Percentiles rank a stretch among this genome's conserved stretches.
Evolutionary conservation across 1,284 basidiomycete species (phyloP).

Genomic region (Tausonia pullulans): DNA sequence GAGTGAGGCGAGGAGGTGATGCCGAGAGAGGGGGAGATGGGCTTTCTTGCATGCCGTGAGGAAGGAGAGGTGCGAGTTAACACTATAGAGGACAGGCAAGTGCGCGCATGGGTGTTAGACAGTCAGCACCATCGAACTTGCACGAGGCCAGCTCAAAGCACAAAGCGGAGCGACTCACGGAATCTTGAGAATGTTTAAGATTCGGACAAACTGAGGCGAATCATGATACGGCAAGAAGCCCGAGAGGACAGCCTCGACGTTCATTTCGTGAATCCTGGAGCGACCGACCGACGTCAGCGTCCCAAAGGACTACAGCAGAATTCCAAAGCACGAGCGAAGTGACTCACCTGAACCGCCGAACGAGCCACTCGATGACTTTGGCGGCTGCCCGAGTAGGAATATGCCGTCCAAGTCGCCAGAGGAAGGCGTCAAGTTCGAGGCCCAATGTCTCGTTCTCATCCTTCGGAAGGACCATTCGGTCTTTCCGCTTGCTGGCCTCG

Average conservation of each 20-base stretch:
- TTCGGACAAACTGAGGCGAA: conserved; percentile 86
- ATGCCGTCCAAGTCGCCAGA: conserved; percentile 64
- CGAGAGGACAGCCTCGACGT: conserved; percentile 63
- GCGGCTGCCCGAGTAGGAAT: conserved; percentile 70
- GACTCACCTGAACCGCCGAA: conserved; percentile 74
- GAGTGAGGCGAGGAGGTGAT: conserved; percentile 53
- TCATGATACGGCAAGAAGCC: conserved; percentile 92
- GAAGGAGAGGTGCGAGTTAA: conserved; percentile 19
- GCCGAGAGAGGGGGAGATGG: conserved; percentile 15
- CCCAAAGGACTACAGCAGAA: background rate
- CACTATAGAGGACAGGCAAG: background rate
- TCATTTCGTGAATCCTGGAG: conserved; percentile 81
- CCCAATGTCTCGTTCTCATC: conserved; percentile 57
- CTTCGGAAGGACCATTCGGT: conserved; percentile 65
- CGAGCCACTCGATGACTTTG: conserved; percentile 92
- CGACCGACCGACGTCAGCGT: background rate
- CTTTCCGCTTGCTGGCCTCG: conserved; percentile 58
- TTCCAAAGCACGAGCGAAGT: background rate
- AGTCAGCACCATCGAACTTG: background rate
- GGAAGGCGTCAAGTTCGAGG: conserved; percentile 48
- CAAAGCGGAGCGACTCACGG: conserved; percentile 28
- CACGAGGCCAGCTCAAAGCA: background rate
- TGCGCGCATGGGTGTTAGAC: background rate
- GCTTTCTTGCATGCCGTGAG: conserved; percentile 7
- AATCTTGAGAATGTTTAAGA: conserved; percentile 75